phyloP scores from a whole-genome alignment of 805 yeast species.

The Metschnikowia rubicola region DNA sequence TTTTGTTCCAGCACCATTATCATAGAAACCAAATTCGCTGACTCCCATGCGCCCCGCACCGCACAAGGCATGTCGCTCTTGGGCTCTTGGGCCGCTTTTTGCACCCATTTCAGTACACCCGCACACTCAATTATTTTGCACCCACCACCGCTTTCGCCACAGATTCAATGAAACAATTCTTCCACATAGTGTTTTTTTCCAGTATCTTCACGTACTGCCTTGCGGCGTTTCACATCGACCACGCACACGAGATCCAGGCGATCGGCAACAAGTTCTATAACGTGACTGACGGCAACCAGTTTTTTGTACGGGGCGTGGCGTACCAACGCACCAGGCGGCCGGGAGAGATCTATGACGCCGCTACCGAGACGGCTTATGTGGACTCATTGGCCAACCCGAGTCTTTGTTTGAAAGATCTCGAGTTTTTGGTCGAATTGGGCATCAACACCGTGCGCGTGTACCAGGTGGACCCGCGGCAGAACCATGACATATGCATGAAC shows the following conservation, averaged over 20 bases:
- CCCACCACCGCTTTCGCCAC: background rate
- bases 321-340: conserved; percentile 70
- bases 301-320: conserved; percentile 84
- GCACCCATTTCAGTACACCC: conserved; percentile 6
- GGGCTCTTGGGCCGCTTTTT: background rate
- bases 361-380: conserved; percentile 33
- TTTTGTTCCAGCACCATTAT: no score
- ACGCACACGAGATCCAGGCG: conserved; percentile 46
- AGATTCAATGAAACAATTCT: background rate
- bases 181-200: background rate
- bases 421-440: conserved; percentile 62
- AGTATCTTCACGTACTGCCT: background rate
- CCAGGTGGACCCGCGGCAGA: conserved; percentile 68
- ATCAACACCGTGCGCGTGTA: conserved; percentile 84
- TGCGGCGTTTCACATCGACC: conserved; percentile 11
- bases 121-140: background rate
- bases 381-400: conserved; percentile 76
- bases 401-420: conserved; percentile 77
- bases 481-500: conserved; percentile 28
- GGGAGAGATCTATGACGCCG: conserved; percentile 23
- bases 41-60: background rate
- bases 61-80: background rate
- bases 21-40: background rate
- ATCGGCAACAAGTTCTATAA: conserved; percentile 76
- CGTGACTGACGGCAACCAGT: conserved; percentile 70